A percentile compares a stretch with the other conserved stretches of the same genome.
phyloP scores from a whole-genome alignment of 169 alveolate genomes.

The Eimeria praecox region DNA sequence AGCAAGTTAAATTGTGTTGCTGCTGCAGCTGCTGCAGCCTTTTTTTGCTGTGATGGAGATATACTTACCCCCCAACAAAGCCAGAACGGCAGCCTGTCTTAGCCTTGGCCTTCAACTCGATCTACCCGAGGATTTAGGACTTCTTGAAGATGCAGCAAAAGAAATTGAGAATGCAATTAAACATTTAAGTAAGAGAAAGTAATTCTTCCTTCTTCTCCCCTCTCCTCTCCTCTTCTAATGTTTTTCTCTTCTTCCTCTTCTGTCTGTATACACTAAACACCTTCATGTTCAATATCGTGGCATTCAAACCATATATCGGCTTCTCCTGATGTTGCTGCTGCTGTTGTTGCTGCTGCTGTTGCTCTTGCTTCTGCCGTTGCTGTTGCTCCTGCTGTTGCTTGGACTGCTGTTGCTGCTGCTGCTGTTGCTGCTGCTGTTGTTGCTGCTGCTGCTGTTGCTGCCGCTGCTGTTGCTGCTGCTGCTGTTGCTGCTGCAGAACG shows the following conservation, averaged over 20 bases:
- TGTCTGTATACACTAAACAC: no score
- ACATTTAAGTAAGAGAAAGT: neutral
- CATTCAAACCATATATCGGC: no score
- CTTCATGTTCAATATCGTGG: no score
- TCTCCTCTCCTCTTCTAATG: no score
- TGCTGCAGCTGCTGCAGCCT: neutral
- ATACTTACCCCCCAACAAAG: constrained; percentile 6
- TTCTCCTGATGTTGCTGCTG: no score
- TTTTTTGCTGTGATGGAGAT: constrained; percentile 10
- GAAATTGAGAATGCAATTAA: constrained; percentile 2
- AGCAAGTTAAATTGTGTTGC: no score
- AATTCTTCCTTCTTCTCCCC: no score
- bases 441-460: neutral
- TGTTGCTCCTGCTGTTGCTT: no score
- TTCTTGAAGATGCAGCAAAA: constrained; percentile 43
- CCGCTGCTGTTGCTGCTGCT: neutral
- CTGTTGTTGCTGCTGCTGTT: no score
- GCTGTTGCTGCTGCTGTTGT: constrained; percentile 5
- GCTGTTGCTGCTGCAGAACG: constrained; percentile 34
- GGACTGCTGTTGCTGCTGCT: no score
- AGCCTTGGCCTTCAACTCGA: constrained; percentile 1
- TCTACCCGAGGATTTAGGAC: constrained; percentile 35
- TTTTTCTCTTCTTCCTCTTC: no score
- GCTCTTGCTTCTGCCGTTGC: no score
- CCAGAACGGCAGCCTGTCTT: neutral